Percentiles rank a stretch among this genome's conserved stretches.
Conservation (phyloP, 2,329 filamentous ascomycete genomes). For the Dactylella cylindrospora region DNA sequence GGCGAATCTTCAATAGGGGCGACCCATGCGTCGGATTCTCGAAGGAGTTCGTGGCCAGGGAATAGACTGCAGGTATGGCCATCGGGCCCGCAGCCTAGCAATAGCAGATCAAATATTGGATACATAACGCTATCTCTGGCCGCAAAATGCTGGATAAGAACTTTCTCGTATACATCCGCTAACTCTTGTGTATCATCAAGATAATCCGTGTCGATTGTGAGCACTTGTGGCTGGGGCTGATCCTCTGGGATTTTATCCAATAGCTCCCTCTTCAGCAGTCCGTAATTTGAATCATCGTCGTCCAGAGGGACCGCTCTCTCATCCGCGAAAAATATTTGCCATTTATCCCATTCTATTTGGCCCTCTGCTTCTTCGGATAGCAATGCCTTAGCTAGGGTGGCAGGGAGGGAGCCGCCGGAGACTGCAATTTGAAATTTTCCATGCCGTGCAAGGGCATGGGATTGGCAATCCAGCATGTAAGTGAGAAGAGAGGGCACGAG, state of each 20-base stretch:
- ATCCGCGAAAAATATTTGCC: slow-evolving; percentile 98
- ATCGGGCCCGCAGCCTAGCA: slow-evolving; percentile 91
- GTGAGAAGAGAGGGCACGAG: slow-evolving; percentile 76
- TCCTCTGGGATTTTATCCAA: slow-evolving; percentile 79
- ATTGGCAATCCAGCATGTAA: slow-evolving; percentile 81
- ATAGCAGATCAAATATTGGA: slow-evolving; percentile 89
- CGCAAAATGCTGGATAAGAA: slow-evolving; percentile 81
- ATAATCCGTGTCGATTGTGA: slow-evolving; percentile 54
- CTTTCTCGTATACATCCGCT: slow-evolving; percentile 89
- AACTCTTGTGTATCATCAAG: slow-evolving; percentile 84
- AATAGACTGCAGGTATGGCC: slow-evolving; percentile 97
- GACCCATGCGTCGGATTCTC: slow-evolving; percentile 88
- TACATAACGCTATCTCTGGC: slow-evolving; percentile 90
- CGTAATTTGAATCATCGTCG: slow-evolving; percentile 92
- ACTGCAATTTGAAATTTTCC: slow-evolving; percentile 85
- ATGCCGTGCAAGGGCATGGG: slow-evolving; percentile 76
- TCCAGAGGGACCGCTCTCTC: slow-evolving; percentile 91
- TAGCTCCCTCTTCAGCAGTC: slow-evolving; percentile 79
- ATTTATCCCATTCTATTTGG: slow-evolving; percentile 73
- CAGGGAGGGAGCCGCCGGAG: slow-evolving; percentile 89
- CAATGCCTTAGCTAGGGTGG: slow-evolving; percentile 80
- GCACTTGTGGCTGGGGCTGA: slow-evolving; percentile 55
- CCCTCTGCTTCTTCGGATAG: slow-evolving; percentile 57
- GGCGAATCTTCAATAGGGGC: slow-evolving; percentile 88
- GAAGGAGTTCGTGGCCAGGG: slow-evolving; percentile 80